These are phyloP conservation scores for Zygoascus sp. DNA, from an alignment of 1,139 yeast genomes.

Conservation along the genomic window DNA sequence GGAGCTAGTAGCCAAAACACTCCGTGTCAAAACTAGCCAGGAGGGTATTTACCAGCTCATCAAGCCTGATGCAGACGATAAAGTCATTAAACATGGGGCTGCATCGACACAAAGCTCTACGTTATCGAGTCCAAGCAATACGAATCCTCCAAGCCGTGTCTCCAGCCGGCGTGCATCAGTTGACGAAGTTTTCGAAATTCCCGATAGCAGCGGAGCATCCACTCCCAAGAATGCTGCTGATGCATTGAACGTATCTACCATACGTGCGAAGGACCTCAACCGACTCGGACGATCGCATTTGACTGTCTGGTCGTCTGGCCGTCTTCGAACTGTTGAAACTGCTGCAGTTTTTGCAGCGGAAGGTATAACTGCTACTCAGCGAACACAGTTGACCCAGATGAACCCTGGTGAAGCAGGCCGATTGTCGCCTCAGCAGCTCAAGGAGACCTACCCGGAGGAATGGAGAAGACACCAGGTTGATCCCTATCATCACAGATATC, in stretches of 20 bases:
- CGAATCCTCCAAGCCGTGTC: neutral
- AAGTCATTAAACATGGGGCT: too few relatives aligned
- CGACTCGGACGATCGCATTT: conserved; percentile 25
- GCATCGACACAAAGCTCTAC: conserved; percentile 14
- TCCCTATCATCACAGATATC: conserved; percentile 89
- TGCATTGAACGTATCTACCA: conserved; percentile 26
- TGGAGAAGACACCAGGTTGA: conserved; percentile 61
- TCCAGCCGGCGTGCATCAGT: conserved; percentile 3
- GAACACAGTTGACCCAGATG: conserved; percentile 79
- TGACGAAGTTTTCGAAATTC: conserved; percentile 4
- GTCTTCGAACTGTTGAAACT: conserved; percentile 76
- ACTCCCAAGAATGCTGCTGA: conserved; percentile 27
- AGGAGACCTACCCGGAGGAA: conserved; percentile 60
- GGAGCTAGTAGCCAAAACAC: conserved; percentile 5
- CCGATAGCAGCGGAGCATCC: conserved; percentile 25
- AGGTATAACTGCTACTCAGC: conserved; percentile 60
- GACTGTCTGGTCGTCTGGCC: conserved; percentile 88
- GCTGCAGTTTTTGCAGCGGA: conserved; percentile 60
- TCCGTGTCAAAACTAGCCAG: conserved; percentile 2
- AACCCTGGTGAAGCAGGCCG: conserved; percentile 89
- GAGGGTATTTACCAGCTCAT: conserved; percentile 13
- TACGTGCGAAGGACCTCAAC: conserved; percentile 26
- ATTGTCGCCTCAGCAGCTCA: conserved; percentile 56
- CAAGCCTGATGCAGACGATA: conserved; percentile 17
- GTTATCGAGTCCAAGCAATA: conserved; percentile 16